Percentiles rank a stretch among this genome's conserved stretches.
Conservation (phyloP, 1,139 yeast genomes). For the Yamadazyma songkhlaensis region DNA sequence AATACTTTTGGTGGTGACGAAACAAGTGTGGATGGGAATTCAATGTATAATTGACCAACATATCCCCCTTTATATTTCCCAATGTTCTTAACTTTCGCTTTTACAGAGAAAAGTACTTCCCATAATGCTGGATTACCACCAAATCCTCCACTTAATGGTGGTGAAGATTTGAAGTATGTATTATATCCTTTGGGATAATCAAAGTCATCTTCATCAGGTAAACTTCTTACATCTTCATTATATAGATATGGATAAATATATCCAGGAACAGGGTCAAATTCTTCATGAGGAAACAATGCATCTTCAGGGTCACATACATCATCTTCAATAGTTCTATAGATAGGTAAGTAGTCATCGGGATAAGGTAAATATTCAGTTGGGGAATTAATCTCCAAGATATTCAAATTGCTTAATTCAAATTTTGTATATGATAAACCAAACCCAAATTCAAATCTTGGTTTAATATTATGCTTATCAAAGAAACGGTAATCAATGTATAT, state of each 20-base stretch:
- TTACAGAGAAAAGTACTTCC: slow-evolving; percentile 47
- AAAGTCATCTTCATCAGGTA: slow-evolving; percentile 38
- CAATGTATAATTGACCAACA: slow-evolving; percentile 58
- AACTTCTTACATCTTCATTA: slow-evolving; percentile 41
- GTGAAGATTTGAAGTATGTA: slow-evolving; percentile 34
- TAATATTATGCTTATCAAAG: slow-evolving; percentile 54
- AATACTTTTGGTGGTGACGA: slow-evolving; percentile 50
- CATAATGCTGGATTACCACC: slow-evolving; percentile 50
- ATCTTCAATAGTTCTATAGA: slow-evolving; percentile 38
- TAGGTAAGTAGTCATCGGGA: slow-evolving; percentile 48
- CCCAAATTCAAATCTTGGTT: slow-evolving; percentile 62
- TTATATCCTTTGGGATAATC: slow-evolving; percentile 54
- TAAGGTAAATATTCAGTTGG: slow-evolving; percentile 50
- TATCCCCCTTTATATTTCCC: slow-evolving; percentile 52
- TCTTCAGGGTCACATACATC: slow-evolving; percentile 56
- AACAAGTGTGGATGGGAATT: slow-evolving; percentile 44
- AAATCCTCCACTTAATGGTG: slow-evolving; percentile 52
- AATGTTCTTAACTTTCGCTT: slow-evolving; percentile 46
- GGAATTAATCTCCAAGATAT: slow-evolving; percentile 38
- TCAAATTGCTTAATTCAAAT: slow-evolving; percentile 40
- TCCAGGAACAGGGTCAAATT: slow-evolving; percentile 51
- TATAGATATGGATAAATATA: slow-evolving; percentile 50
- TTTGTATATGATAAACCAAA: slow-evolving; percentile 57
- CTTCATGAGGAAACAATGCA: slow-evolving; percentile 55
- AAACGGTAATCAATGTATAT: slow-evolving; percentile 53